Evolutionary conservation across 1,284 basidiomycete genomes (phyloP).

Genomic region (Cystobasidiaceae sp.): DNA sequence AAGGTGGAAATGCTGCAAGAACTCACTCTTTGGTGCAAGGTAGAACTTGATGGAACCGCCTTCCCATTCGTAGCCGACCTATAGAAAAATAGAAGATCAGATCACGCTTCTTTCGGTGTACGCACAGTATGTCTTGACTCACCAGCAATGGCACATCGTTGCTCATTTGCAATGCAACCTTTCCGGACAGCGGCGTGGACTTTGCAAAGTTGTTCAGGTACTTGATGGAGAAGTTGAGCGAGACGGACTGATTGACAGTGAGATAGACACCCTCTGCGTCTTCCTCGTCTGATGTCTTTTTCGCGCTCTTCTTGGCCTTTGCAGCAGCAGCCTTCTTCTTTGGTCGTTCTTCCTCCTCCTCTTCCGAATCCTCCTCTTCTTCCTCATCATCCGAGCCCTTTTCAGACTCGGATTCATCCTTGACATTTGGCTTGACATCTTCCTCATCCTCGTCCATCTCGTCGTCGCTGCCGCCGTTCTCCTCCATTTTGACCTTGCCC

Average conservation of each 20-base stretch:
- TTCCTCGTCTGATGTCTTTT: constrained; percentile 47
- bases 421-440: constrained; percentile 51
- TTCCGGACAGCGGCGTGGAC: constrained; percentile 68
- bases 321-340: constrained; percentile 33
- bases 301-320: constrained; percentile 41
- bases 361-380: constrained; percentile 36
- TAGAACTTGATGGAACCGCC: constrained; percentile 79
- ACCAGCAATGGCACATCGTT: constrained; percentile 87
- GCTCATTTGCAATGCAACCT: constrained; percentile 77
- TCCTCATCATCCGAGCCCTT: constrained; percentile 24
- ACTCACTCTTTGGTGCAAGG: constrained; percentile 68
- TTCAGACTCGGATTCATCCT: constrained; percentile 48
- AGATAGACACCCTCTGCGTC: constrained; percentile 53
- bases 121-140: constrained; percentile 47
- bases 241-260: constrained; percentile 71
- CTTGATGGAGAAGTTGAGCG: constrained; percentile 92
- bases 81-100: not conserved
- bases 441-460: constrained; percentile 48
- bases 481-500: constrained; percentile 46
- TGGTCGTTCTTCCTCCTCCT: constrained; percentile 40
- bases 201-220: constrained; percentile 98
- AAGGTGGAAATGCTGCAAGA: not conserved
- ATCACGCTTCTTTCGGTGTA: constrained; percentile 41
- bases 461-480: constrained; percentile 49
- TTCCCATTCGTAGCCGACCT: constrained; percentile 81